These are phyloP conservation scores for Darksidea phi DNA, from an alignment of 495 filamentous ascomycete species.

Conservation along the genomic window DNA sequence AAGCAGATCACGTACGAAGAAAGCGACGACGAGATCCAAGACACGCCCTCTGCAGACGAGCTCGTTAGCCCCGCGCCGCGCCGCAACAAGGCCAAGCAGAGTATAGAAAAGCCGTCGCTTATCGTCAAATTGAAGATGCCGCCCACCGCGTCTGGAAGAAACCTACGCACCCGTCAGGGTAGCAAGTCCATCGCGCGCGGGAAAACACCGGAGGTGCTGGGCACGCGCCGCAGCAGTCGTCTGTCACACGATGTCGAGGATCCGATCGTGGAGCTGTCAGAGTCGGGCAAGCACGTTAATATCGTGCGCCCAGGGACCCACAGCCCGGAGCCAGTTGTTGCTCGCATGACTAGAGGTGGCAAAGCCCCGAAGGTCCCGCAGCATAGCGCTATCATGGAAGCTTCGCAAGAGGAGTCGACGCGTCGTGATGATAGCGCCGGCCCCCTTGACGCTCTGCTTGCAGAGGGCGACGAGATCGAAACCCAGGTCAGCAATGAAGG, in stretches of 20 bases:
- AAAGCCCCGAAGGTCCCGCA: constrained; percentile 61
- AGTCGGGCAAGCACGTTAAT: constrained; percentile 71
- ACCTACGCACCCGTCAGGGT: constrained; percentile 25
- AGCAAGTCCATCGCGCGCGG: constrained; percentile 33
- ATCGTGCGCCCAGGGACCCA: constrained; percentile 59
- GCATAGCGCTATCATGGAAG: constrained; percentile 56
- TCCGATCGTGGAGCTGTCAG: constrained; percentile 65
- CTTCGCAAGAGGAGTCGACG: constrained; percentile 41
- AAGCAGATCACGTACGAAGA: constrained; percentile 48
- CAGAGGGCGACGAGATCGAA: constrained; percentile 18
- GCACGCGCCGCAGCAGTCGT: constrained; percentile 57
- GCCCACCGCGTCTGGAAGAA: not conserved
- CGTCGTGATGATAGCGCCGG: constrained; percentile 22
- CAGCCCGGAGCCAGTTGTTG: constrained; percentile 60
- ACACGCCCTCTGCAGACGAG: constrained; percentile 38
- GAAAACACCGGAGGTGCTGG: constrained; percentile 29
- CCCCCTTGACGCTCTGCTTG: constrained; percentile 26
- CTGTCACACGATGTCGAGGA: constrained; percentile 59
- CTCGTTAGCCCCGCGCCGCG: constrained; percentile 14
- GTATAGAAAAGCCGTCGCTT: constrained; percentile 33
- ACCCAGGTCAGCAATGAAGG: constrained; percentile 27
- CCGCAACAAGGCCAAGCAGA: constrained; percentile 7
- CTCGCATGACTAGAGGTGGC: constrained; percentile 56
- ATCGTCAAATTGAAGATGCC: constrained; percentile 41
- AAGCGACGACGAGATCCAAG: constrained; percentile 47